Percentiles rank a stretch among this genome's conserved stretches.
These are phyloP conservation scores for Microbotryum saponariae DNA, from an alignment of 1,284 basidiomycete species.

Conservation along the genomic window DNA sequence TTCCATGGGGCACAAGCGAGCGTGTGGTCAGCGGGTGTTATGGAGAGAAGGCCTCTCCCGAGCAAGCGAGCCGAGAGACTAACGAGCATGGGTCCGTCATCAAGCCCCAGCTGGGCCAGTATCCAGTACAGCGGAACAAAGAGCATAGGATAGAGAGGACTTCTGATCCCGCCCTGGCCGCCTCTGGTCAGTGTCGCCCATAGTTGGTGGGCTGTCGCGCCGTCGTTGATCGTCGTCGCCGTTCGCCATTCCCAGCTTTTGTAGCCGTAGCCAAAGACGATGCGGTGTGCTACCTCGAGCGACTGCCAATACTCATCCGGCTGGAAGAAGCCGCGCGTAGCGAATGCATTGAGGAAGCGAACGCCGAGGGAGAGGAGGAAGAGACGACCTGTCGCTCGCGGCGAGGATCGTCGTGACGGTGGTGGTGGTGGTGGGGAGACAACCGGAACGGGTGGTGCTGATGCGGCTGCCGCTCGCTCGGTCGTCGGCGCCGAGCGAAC, in stretches of 20 bases:
- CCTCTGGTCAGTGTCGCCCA: background rate
- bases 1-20: background rate
- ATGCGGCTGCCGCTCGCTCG: too few relatives aligned
- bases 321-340: conserved; percentile 83
- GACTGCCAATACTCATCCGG: conserved; percentile 97
- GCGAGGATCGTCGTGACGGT: background rate
- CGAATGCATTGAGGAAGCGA: conserved; percentile 50
- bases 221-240: conserved; percentile 47
- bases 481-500: too few relatives aligned
- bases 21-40: background rate
- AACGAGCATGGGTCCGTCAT: conserved; percentile 43
- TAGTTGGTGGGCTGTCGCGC: background rate
- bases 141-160: conserved; percentile 44
- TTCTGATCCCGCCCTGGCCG: conserved; percentile 38
- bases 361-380: conserved; percentile 36
- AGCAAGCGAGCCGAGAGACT: conserved; percentile 42
- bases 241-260: conserved; percentile 94
- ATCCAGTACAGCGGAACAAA: conserved; percentile 72
- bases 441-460: too few relatives aligned
- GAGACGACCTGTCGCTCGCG: background rate
- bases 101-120: conserved; percentile 53
- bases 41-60: conserved; percentile 14
- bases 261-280: conserved; percentile 85
- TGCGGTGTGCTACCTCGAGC: conserved; percentile 79
- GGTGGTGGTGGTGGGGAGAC: too few relatives aligned